Evolutionary conservation across 2,329 filamentous ascomycete genomes (phyloP), one percentile per base, ranked within the genome.

Genomic region (Aspergillus fructus): DNA sequence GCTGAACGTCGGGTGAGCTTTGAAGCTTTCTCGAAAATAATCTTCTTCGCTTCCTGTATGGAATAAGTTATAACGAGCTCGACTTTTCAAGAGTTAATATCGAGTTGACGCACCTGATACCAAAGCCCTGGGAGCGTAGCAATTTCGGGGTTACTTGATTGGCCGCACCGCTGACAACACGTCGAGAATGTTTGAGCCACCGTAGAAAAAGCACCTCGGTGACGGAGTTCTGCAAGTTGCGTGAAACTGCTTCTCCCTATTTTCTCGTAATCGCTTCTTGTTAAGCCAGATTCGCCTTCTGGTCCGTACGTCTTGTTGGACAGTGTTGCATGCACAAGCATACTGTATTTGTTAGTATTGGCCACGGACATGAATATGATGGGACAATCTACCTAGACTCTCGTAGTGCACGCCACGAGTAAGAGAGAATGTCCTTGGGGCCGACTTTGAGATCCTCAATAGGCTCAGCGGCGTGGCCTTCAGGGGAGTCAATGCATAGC

Each of bases 331-430:
- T 87, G 84, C 71, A 93, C 80, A 4, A 96, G 77, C 55, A 91
- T 86, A 72, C 91, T 94, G 39, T 17, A 11, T n/a, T 5, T 2
- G 48, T 71, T 60, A 72, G 63, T 62, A 60, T 53, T 33, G 34
- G 23, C 45, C 45, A 61, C 12, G 59, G 61, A 27, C 7, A n/a
- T 8, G 15, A 30, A 15, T 12, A 40, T 33, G 15, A 17, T 13
- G 33, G 34, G 13, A 40, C 19, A 59, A 55, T 75, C 59, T 77
- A 91, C 89, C 91, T 96, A 23, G 93, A 91, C 75, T 99, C 94
- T 61, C 96, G 93, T n/a, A 97, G 81, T 5, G 92, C 91, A 65
- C 94, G 86, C 83, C 96, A 99, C 61, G 92, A 96, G 72, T 94
- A 99, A 63, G 93, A 97, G 47, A 99, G 76, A 17, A 96, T 83